These are phyloP conservation scores for Casuarina equisetifolia DNA, from an alignment of 306 rosid genomes.

Conservation along the genomic window DNA sequence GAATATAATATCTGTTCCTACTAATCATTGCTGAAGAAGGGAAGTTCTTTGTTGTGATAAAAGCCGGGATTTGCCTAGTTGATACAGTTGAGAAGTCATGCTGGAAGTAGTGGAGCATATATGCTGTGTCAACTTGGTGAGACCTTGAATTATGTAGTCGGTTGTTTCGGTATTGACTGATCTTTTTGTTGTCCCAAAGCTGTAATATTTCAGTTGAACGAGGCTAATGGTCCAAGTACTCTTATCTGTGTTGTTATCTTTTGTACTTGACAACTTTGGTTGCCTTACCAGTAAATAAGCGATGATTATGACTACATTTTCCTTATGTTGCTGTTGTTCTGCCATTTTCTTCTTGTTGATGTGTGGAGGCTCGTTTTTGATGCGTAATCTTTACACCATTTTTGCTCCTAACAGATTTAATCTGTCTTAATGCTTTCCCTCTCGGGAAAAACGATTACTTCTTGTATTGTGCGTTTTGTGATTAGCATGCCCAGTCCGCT, in stretches of 20 bases:
- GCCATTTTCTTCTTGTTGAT: neutral
- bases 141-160: neutral
- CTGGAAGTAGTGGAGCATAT: neutral
- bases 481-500: neutral
- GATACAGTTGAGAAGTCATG: neutral
- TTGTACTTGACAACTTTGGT: neutral
- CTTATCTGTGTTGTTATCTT: neutral
- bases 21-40: neutral
- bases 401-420: neutral
- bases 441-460: neutral
- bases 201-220: neutral
- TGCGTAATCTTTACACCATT: too few species aligned
- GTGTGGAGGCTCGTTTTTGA: too few species aligned
- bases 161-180: slow-evolving; percentile 4
- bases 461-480: neutral
- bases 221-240: neutral
- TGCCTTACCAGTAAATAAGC: neutral
- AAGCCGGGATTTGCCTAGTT: neutral
- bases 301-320: neutral
- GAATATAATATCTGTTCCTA: neutral
- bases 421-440: neutral
- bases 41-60: neutral
- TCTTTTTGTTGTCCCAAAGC: neutral
- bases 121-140: neutral
- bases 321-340: neutral